Evolutionary conservation across 768 basidiomycete genomes (phyloP), one percentile per base, ranked within the genome.

Genomic region (Sistotremastrum niveocremeum): DNA sequence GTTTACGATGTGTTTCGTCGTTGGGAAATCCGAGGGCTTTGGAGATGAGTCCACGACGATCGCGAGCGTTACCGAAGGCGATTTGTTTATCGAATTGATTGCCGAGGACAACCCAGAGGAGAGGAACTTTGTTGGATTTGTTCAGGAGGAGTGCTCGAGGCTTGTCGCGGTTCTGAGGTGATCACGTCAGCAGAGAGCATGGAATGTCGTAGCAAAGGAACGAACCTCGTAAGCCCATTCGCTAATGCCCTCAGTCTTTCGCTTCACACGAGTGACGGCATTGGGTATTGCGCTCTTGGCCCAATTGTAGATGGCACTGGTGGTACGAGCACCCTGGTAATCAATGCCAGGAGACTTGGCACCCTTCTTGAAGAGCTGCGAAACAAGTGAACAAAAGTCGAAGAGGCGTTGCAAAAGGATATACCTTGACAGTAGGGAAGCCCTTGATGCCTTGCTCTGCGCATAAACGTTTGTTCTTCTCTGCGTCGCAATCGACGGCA

Each of bases 401-500:
- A n/a, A 41, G 11, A 41, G 34, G 20, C 20, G 20, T 20, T 20
- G 30, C 11, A 12, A 32, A 34, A 48, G 34, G 34, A 49, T 61
- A 34, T 49, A 72, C 80, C 68, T 97, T 97, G 60, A 97, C 69
- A 3, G 91, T 95, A 2, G 91, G 91, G 73, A 91, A 97, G 2
- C 91, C 91, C 63, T 91, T 70, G 20, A 95, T 76, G 9, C 78
- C 78, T 47, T 91, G 84, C 44, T 87, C 79, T 0, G 77, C 75
- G 57, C 93, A 97, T 5, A 97, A 63, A 7, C 67, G 71, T 61
- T 83, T 90, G 62, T 97, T 94, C 57, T 67, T 67, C 33, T 78
- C 73, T 9, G 74, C 80, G 56, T 95, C 90, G 52, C 91, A 97
- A 59, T 97, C 88, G n/a, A 97, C 76, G 8, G 90, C 88, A 60